These are phyloP conservation scores for Kazachstania martiniae DNA, from an alignment of 805 yeast genomes.

Conservation along the genomic window DNA sequence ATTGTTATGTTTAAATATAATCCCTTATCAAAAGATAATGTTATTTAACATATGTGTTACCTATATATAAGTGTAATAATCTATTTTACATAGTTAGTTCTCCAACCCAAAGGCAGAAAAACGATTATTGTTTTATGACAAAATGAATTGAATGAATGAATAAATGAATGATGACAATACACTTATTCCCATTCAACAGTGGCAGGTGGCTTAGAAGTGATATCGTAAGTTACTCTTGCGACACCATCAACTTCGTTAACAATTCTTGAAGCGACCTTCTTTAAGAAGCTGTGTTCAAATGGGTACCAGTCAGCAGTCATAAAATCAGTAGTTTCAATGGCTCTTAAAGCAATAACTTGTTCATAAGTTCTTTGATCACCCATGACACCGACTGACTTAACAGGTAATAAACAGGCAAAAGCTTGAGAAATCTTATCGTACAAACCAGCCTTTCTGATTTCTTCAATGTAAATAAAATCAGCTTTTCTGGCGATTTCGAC, in stretches of 20 bases:
- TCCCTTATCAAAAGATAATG: not conserved
- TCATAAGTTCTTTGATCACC: slow-evolving; percentile 99
- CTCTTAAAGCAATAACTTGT: slow-evolving; percentile 97
- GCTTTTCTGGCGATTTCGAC: slow-evolving; percentile 97
- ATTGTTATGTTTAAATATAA: no score
- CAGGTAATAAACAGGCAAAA: slow-evolving; percentile 93
- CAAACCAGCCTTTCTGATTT: slow-evolving; percentile 85
- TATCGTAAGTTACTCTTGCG: slow-evolving; percentile 97
- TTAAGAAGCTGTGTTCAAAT: slow-evolving; percentile 85
- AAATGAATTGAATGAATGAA: not conserved
- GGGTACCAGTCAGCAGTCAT: slow-evolving; percentile 99
- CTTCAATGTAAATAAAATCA: slow-evolving; percentile 90
- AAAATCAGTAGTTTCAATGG: slow-evolving; percentile 94
- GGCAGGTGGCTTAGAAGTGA: slow-evolving; percentile 98
- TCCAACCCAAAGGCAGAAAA: not conserved
- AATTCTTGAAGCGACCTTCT: slow-evolving; percentile 87
- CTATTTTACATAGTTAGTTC: not conserved
- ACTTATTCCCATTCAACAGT: slow-evolving; percentile 97
- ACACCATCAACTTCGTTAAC: slow-evolving; percentile 98
- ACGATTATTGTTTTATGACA: no score
- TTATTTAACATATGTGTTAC: no score
- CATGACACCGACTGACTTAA: slow-evolving; percentile 98
- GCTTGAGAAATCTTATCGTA: slow-evolving; percentile 94
- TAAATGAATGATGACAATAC: not conserved
- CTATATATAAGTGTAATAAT: no score